Base-by-base conservation (phyloP, 495 filamentous ascomycete genomes). In the Neurospora sublineolata region DNA sequence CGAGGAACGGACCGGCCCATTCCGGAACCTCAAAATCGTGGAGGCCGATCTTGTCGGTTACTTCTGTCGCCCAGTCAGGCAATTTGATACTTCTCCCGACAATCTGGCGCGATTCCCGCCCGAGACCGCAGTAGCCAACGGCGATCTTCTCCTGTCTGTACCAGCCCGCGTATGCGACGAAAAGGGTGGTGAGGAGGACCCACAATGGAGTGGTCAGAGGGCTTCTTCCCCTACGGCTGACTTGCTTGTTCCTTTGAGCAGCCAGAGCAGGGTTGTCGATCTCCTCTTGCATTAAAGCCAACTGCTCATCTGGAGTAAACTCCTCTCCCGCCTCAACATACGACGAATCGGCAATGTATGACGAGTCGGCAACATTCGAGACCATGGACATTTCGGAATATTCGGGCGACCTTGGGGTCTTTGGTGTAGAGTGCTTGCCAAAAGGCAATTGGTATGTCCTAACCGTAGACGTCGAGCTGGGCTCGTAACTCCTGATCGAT, bases 131-230 rank as follows among this genome's bases (percentile, higher is more conserved):
- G 79, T 94, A 99, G 36, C 95, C 95, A 52, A 97, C 93, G 42
- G 92, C 92, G 14, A 96, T 81, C 85, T 98, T 97, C 80, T 99
- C 96, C 72, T 94, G 91, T 68, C 96, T 87, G 86, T 93, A 98
- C 88, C 93, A 94, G 44, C 86, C 85, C 33, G 85, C 91, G 73
- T 95, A 93, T 5, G 91, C 89, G 33, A 84, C 85, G 36, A 96
- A 73, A 5, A 96, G 79, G 1, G 89, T 87, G 0, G 90, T 73
- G 16, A 91, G 74, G 6, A 96, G 85, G 14, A 91, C 82, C 83
- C 87, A 91, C 10, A 94, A 82, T 10, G 91, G 87, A 5, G 86
- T 84, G 30, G 77, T 69, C 37, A 81, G 70, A 64, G 52, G 52
- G 52, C 75, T 79, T n/a, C 75, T 75, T 12, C 75, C 33, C 27